These are phyloP conservation scores for Nicotiana knightiana DNA, from an alignment of 257 asterid genomes.

Conservation along the genomic window DNA sequence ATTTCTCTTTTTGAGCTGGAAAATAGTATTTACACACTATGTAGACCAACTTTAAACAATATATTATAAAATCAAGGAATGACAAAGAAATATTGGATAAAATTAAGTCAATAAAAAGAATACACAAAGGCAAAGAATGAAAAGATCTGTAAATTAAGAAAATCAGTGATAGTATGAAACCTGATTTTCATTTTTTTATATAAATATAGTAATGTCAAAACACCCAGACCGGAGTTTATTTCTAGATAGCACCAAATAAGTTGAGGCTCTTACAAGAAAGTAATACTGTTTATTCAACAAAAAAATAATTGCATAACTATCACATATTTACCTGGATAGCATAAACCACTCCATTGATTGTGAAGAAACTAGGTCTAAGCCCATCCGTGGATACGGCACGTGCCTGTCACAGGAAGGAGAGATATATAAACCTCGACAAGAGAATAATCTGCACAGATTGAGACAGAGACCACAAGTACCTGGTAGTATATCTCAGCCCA, in stretches of 20 bases:
- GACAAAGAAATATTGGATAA: too few relatives aligned
- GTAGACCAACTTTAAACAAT: too few relatives aligned
- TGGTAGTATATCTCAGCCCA: slow-evolving; percentile 98
- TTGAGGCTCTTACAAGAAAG: background rate
- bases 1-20: too few relatives aligned
- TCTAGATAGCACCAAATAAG: background rate
- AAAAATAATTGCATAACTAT: background rate
- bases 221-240: background rate
- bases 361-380: slow-evolving; percentile 80
- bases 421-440: background rate
- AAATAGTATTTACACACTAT: too few relatives aligned
- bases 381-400: slow-evolving; percentile 97
- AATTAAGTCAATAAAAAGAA: too few relatives aligned
- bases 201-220: background rate
- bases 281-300: too few relatives aligned
- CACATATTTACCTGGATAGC: slow-evolving; percentile 62
- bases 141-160: background rate
- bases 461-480: slow-evolving; percentile 36
- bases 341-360: slow-evolving; percentile 70
- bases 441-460: background rate
- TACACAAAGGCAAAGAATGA: too few relatives aligned
- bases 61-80: too few relatives aligned
- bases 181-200: background rate
- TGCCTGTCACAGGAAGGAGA: slow-evolving; percentile 42
- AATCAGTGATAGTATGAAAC: background rate